These are phyloP conservation scores for Vitellaria paradoxa DNA, from an alignment of 179 eudicot species.

Conservation along the genomic window DNA sequence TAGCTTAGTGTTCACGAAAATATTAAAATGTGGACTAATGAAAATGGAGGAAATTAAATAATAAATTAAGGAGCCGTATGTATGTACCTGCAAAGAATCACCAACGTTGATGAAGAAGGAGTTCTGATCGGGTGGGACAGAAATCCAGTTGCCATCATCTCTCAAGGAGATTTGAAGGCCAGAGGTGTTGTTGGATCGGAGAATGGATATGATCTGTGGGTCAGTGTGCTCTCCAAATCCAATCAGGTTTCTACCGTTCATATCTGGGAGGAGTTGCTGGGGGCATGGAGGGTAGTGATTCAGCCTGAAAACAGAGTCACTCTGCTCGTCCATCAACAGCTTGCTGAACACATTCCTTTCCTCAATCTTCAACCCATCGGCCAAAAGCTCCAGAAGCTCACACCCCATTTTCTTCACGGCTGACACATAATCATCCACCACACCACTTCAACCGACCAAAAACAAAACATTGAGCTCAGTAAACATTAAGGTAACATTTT, in stretches of 20 bases:
- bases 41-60: background rate
- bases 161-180: conserved; percentile 34
- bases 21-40: background rate
- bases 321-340: conserved; percentile 39
- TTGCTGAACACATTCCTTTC: conserved; percentile 31
- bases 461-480: no score
- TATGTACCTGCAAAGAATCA: conserved; percentile 40
- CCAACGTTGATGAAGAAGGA: conserved; percentile 46
- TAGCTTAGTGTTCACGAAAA: no score
- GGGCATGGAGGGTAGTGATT: conserved; percentile 45
- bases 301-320: conserved; percentile 41
- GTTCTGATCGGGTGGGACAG: conserved; percentile 36
- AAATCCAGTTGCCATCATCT: conserved; percentile 38
- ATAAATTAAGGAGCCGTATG: background rate
- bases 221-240: conserved; percentile 46
- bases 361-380: conserved; percentile 34
- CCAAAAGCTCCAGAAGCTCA: conserved; percentile 34
- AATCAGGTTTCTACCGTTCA: conserved; percentile 14
- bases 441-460: conserved; percentile 13
- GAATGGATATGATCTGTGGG: conserved; percentile 40
- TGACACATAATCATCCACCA: conserved; percentile 28
- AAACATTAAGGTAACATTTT: no score
- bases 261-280: background rate
- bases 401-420: conserved; percentile 40
- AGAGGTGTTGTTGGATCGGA: conserved; percentile 35